Base-by-base conservation (phyloP, 495 filamentous ascomycete species). In the Umbilicaria muhlenbergii region DNA sequence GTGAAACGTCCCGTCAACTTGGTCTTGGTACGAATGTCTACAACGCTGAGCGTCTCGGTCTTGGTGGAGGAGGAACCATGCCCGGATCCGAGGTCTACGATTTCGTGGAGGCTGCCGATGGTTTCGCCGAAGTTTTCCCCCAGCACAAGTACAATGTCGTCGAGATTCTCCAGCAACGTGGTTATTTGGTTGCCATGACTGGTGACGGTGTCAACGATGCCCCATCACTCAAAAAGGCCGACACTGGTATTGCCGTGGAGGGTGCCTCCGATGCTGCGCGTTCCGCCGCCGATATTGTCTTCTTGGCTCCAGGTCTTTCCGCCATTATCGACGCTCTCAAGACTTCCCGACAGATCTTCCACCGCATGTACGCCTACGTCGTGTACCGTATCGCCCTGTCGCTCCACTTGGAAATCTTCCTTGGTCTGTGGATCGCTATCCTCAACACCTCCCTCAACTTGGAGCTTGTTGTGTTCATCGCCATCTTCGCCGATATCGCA, bases 291-390 rank as follows among this genome's bases (percentile, higher is more conserved):
- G 87, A 94, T 69, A 93, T 94, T 53, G 86, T 94, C 53, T 92
- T 94, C 73, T 69, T 89, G 48, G 84, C 80, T 45, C 85, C 87
- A 42, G 87, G 87, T 68, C 76, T 94, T 47, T 86, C 84, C 57
- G 81, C 86, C 43, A 93, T 94, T 60, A 89, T 93, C 48, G 83
- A 91, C 56, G 84, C 87, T 49, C 75, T 93, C 60, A 94, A 93
- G 70, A 89, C 80, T 50, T 91, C 87, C 18, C 83, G 87, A 54
- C 86, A 91, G 58, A 94, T 94, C 56, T 94, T 94, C 73, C 85
- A 92, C 62, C 85, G 87, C 49, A 93, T 94, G 87, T 88, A 94
- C 67, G 80, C 87, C 34, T 94, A 94, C 67, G 83, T 94, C 54
- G 80, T 91, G 51, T 94, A 94, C 69, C 86, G 87, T 70, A 94